Conservation (phyloP, 495 filamentous ascomycete species). For the Paragyromitra xinjiangensis region DNA sequence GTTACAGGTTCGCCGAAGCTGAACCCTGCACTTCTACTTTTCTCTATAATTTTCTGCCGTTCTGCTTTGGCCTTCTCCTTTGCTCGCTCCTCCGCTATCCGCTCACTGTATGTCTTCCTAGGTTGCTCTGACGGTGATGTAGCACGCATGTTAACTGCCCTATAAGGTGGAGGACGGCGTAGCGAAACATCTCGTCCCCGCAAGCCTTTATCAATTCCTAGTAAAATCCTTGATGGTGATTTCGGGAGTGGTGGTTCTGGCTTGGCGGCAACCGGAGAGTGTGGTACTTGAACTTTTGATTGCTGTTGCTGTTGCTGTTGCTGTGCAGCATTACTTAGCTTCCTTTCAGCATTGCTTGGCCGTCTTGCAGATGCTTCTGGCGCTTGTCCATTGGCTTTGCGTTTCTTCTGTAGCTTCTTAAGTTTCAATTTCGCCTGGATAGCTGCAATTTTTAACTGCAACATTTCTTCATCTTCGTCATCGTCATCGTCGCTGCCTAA, state of each 20-base stretch:
- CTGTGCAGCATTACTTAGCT: constrained; percentile 8
- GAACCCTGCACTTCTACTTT: constrained; percentile 75
- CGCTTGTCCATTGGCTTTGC: constrained; percentile 39
- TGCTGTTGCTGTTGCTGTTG: constrained; percentile 50
- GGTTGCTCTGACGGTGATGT: constrained; percentile 51
- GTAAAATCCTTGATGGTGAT: constrained; percentile 78
- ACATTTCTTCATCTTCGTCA: constrained; percentile 87
- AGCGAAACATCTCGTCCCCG: constrained; percentile 85
- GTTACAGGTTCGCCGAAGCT: constrained; percentile 31
- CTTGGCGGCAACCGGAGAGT: constrained; percentile 74
- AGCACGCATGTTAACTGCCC: constrained; percentile 56
- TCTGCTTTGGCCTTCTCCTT: constrained; percentile 68
- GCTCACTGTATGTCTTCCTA: constrained; percentile 75
- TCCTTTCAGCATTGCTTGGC: constrained; percentile 12
- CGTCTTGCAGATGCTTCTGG: not conserved
- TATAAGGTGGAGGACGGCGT: constrained; percentile 69
- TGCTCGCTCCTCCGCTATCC: constrained; percentile 73
- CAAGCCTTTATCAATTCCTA: constrained; percentile 91
- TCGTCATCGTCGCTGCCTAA: constrained; percentile 63
- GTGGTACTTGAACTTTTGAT: constrained; percentile 75
- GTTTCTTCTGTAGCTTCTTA: constrained; percentile 77
- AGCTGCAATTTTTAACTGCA: constrained; percentile 81
- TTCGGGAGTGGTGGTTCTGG: constrained; percentile 64
- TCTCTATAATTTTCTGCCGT: constrained; percentile 65
- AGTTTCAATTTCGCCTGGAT: constrained; percentile 89